phyloP scores from a whole-genome alignment of 2,329 filamentous ascomycete genomes.

The Myriosclerotinia curreyana region DNA sequence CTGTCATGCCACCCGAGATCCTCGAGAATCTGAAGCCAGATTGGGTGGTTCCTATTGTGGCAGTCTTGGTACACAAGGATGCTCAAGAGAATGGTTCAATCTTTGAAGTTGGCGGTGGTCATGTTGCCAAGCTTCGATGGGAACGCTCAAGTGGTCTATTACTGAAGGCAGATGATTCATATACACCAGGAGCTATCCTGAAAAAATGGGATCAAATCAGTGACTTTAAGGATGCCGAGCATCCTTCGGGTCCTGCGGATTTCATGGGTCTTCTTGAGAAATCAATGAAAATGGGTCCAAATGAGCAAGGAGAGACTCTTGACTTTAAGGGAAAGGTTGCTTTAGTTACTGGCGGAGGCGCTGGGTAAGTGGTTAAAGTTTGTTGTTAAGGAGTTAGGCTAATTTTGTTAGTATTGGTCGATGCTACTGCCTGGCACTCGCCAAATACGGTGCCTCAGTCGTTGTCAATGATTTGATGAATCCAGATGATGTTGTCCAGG shows the following conservation, averaged over 20 bases:
- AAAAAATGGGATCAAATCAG: slow-evolving; percentile 85
- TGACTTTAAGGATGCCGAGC: slow-evolving; percentile 80
- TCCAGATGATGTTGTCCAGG: slow-evolving; percentile 84
- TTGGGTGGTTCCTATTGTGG: slow-evolving; percentile 92
- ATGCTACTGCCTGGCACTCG: slow-evolving; percentile 83
- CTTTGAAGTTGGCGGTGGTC: slow-evolving; percentile 90
- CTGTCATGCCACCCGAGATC: slow-evolving; percentile 91
- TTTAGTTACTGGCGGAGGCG: slow-evolving; percentile 82
- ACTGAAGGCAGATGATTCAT: slow-evolving; percentile 80
- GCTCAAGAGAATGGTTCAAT: slow-evolving; percentile 79
- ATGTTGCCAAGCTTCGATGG: slow-evolving; percentile 92
- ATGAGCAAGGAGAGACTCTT: slow-evolving; percentile 67
- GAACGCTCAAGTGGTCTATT: slow-evolving; percentile 87
- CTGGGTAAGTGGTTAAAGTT: slow-evolving; percentile 52
- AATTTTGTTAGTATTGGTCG: slow-evolving; percentile 67
- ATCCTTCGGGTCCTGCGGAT: slow-evolving; percentile 82
- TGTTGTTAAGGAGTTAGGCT: neutral
- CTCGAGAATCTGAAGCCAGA: slow-evolving; percentile 75
- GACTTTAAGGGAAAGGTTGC: slow-evolving; percentile 84
- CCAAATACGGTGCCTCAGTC: slow-evolving; percentile 76
- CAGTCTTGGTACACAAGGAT: slow-evolving; percentile 82
- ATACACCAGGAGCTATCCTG: slow-evolving; percentile 84
- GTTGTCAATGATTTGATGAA: slow-evolving; percentile 96
- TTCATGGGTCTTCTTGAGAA: slow-evolving; percentile 84
- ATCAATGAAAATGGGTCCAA: slow-evolving; percentile 72